phyloP scores from a whole-genome alignment of 805 yeast genomes.

The Candida pseudofarinosa region DNA sequence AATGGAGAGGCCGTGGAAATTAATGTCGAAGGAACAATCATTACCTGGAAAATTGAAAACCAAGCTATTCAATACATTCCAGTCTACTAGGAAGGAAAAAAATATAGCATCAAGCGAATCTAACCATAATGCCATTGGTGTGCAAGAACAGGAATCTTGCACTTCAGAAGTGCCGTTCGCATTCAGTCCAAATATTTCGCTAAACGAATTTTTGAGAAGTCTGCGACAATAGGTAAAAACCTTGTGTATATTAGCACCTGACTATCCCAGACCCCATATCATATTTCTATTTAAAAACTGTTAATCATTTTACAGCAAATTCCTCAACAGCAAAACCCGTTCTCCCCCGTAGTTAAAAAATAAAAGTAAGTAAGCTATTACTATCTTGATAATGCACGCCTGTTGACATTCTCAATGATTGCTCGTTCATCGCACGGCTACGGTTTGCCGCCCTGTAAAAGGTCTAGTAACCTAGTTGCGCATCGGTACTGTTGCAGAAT shows the following conservation, averaged over 20 bases:
- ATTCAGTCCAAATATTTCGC: not conserved
- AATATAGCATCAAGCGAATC: not conserved
- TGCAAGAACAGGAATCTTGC: not conserved
- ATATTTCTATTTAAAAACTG: too few species aligned
- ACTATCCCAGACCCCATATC: too few species aligned
- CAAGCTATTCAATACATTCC: not conserved
- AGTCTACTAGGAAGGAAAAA: not conserved
- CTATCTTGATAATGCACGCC: too few species aligned
- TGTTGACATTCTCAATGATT: too few species aligned
- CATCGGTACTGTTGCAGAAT: too few species aligned
- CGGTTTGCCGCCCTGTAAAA: too few species aligned
- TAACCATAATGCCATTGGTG: not conserved
- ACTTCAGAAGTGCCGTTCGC: not conserved
- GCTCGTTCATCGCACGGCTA: not conserved
- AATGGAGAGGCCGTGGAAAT: conserved; percentile 3
- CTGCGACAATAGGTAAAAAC: not conserved
- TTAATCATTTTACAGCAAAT: too few species aligned
- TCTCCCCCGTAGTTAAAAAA: too few species aligned
- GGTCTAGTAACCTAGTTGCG: too few species aligned
- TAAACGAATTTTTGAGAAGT: not conserved
- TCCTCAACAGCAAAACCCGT: too few species aligned
- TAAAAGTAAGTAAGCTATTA: too few species aligned
- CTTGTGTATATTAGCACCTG: too few species aligned
- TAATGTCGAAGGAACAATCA: not conserved
- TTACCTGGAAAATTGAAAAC: not conserved